phyloP scores from a whole-genome alignment of 1,139 yeast genomes.

The Debaryomyces nepalensis region DNA sequence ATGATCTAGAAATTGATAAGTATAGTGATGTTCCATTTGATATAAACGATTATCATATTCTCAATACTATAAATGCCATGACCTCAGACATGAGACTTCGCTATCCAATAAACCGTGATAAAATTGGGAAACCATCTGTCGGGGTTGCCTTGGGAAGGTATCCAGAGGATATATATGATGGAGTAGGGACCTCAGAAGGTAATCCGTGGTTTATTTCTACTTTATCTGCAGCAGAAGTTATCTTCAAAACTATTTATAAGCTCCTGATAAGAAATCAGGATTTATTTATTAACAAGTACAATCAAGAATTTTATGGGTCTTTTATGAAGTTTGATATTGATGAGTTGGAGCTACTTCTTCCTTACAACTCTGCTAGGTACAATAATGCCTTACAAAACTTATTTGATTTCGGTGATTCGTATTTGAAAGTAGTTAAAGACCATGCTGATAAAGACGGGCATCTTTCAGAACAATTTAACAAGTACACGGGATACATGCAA shows the following conservation, averaged over 20 bases:
- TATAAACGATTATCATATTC: slow-evolving; percentile 55
- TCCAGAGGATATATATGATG: slow-evolving; percentile 92
- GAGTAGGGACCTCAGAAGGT: slow-evolving; percentile 72
- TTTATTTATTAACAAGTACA: slow-evolving; percentile 29
- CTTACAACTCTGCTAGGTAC: slow-evolving; percentile 54
- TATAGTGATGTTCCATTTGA: slow-evolving; percentile 58
- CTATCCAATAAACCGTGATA: slow-evolving; percentile 71
- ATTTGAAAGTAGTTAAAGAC: slow-evolving; percentile 67
- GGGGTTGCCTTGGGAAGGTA: slow-evolving; percentile 90
- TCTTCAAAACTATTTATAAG: slow-evolving; percentile 44
- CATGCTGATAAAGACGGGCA: slow-evolving; percentile 78
- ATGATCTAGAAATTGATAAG: slow-evolving; percentile 47
- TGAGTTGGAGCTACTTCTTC: slow-evolving; percentile 32
- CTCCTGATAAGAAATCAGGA: slow-evolving; percentile 27
- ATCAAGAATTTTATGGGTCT: slow-evolving; percentile 35
- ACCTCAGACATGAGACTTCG: slow-evolving; percentile 69
- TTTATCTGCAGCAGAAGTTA: slow-evolving; percentile 71
- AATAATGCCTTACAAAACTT: slow-evolving; percentile 50
- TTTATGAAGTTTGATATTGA: slow-evolving; percentile 41
- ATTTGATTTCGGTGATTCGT: slow-evolving; percentile 72
- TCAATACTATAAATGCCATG: slow-evolving; percentile 62
- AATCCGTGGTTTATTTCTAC: slow-evolving; percentile 97
- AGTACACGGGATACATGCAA: slow-evolving; percentile 78
- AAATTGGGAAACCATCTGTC: slow-evolving; percentile 35
- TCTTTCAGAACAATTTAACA: slow-evolving; percentile 89